Conservation (phyloP, 2,329 filamentous ascomycete genomes). For the Byssochlamys sp. region DNA sequence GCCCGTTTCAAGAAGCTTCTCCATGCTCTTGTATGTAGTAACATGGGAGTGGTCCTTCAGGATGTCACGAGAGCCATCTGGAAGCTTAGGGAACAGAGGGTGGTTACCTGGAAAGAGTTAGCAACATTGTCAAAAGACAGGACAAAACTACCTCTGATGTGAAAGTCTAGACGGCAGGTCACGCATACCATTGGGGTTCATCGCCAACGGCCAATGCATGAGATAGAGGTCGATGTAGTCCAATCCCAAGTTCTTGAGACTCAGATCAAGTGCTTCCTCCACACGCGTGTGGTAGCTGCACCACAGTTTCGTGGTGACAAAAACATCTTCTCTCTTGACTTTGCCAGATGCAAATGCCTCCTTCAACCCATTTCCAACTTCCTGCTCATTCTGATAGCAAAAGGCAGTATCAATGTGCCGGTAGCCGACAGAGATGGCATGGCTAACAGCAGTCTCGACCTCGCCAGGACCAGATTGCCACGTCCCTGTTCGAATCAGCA, state of each 20-base stretch:
- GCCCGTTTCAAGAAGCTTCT: slow-evolving; percentile 45
- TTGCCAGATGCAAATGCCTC: slow-evolving; percentile 60
- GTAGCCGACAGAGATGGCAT: slow-evolving; percentile 43
- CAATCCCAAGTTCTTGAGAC: slow-evolving; percentile 61
- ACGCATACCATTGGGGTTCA: slow-evolving; percentile 61
- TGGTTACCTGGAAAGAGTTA: slow-evolving; percentile 20
- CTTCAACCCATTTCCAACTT: slow-evolving; percentile 68
- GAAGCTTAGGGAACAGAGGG: slow-evolving; percentile 54
- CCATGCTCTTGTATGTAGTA: slow-evolving; percentile 66
- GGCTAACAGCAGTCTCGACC: slow-evolving; percentile 49
- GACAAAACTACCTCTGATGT: neutral
- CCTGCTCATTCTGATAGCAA: slow-evolving; percentile 55
- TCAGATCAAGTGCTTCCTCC: slow-evolving; percentile 61
- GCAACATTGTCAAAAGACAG: neutral
- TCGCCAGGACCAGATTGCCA: slow-evolving; percentile 55
- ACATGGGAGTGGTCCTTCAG: slow-evolving; percentile 59
- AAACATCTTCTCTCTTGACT: slow-evolving; percentile 67
- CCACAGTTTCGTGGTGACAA: slow-evolving; percentile 80
- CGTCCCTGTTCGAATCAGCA: slow-evolving; percentile 40
- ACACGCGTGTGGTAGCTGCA: slow-evolving; percentile 65
- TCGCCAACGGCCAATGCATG: slow-evolving; percentile 70
- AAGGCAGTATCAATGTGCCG: slow-evolving; percentile 32
- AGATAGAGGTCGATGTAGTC: slow-evolving; percentile 75
- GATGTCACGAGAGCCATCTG: slow-evolving; percentile 62
- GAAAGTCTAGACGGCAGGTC: neutral